Base-by-base conservation (phyloP, 1,284 basidiomycete genomes). In the Ceratobasidium papillatum region DNA sequence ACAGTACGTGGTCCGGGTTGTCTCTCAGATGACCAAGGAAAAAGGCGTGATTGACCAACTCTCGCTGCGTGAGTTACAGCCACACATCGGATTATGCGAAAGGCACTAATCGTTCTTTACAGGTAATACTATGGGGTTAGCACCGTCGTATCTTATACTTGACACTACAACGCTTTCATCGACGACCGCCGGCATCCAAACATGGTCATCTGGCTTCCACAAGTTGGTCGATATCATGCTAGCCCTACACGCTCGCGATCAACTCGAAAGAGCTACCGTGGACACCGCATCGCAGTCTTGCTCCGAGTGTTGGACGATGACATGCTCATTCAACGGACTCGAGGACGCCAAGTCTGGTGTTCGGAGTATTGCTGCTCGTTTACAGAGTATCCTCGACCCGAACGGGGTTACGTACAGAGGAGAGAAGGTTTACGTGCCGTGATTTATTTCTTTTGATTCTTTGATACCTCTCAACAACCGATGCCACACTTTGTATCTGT, bases 281-380 rank as follows among this genome's bases (percentile, higher is more conserved):
- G 89, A 88, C 78, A 87, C 85, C 51, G 91, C 90, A 2, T 90
- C 90, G 75, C 89, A 87, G 78, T 91, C 92, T 7, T 93, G 92
- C 79, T 92, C 91, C 2, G 92, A 94, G 80, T 93, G 92, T 81
- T 94, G 92, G 92, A 88, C 85, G 19, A 87, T 89, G 3, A 87
- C 89, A 0, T 88, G 87, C 0, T 87, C 87, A 19, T 93, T 90
- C 89, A 83, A 86, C 38, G 89, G 88, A 22, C 81, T 93, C 76
- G 74, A 77, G 38, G 52, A 58, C 1, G 77, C 75, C 11, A 59
- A 69, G 43, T 45, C 64, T 22, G 75, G 72, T 34, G 75, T 77
- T 43, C 73, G 72, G 11, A 66, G 61, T 14, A 66, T 76, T 12
- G 75, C 75, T 1, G 52, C 62, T 7, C 61, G 75, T 38, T 43